Base-by-base conservation (phyloP, 768 basidiomycete genomes). In the Mycena venus region DNA sequence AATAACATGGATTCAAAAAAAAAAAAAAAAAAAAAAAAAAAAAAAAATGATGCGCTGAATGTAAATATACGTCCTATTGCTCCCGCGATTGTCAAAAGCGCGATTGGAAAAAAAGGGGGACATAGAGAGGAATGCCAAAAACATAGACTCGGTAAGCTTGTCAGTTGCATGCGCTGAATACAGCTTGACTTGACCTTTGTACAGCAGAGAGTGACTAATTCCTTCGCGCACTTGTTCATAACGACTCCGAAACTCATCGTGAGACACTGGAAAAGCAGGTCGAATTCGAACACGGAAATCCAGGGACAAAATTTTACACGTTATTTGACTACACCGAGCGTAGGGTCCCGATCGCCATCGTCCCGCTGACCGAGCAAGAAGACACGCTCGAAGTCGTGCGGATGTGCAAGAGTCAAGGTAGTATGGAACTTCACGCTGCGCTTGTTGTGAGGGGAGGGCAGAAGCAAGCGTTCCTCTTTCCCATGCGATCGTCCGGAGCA, bases 291-390 rank as follows among this genome's bases (percentile, higher is more conserved):
- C 61, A 47, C 61, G 21, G 42, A 47, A 63, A 47, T 47, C 61
- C 60, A 62, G 40, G 36, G 23, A 62, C 40, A 40, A 44, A 62
- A 62, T 44, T 62, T 8, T 59, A 36, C 56, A 62, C 36, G n/a
- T 62, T 62, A 44, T 62, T 62, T 40, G 60, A 44, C 38, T 62
- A 44, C 27, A 63, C 61, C 61, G 61, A 63, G 61, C 61, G 61
- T 47, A n/a, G 27, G 15, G 61, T 63, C 61, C 61, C 61, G 61
- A 63, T 63, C 61, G 10, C 4, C 21, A 32, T 63, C 61, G 27
- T 63, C 42, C 61, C 42, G 31, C 61, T 49, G 27, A 47, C 44
- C 19, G 36, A 60, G 36, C 34, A 38, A 25, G 36, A 60, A 38
- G 61, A 63, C 61, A 63, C 42, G 29, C 61, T 63, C 23, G 61